Conservation (phyloP, 768 basidiomycete species). For the Phylloporus sp. region DNA sequence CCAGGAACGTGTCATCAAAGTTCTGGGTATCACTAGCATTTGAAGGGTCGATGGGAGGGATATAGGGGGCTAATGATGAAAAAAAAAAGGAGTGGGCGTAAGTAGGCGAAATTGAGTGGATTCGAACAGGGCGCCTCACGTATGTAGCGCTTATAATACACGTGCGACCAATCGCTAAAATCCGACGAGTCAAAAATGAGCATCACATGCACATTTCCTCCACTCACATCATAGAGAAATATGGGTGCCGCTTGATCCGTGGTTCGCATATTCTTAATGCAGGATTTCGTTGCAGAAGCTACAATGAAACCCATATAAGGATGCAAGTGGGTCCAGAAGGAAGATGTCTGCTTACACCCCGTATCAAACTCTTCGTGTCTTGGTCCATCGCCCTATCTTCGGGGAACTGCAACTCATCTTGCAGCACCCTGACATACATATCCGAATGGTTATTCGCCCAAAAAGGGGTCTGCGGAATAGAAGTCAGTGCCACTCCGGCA, state of each 20-base stretch:
- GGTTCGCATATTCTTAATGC: slow-evolving; percentile 88
- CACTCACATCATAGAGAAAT: slow-evolving; percentile 89
- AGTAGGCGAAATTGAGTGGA: slow-evolving; percentile 4
- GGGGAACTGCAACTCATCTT: slow-evolving; percentile 86
- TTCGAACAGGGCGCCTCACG: slow-evolving; percentile 45
- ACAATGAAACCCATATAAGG: slow-evolving; percentile 12
- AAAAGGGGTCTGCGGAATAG: slow-evolving; percentile 67
- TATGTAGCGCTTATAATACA: slow-evolving; percentile 92
- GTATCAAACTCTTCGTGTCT: slow-evolving; percentile 91
- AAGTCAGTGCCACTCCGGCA: slow-evolving; percentile 15
- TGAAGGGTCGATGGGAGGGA: slow-evolving; percentile 83
- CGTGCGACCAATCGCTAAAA: slow-evolving; percentile 85
- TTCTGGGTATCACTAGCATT: slow-evolving; percentile 96
- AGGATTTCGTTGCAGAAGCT: slow-evolving; percentile 93
- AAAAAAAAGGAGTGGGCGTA: slow-evolving; percentile 12
- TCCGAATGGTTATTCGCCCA: slow-evolving; percentile 91
- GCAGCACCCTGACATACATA: slow-evolving; percentile 90
- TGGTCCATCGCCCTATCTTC: slow-evolving; percentile 90
- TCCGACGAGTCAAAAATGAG: slow-evolving; percentile 9
- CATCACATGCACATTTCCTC: slow-evolving; percentile 1
- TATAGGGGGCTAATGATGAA: slow-evolving; percentile 69
- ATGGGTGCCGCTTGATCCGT: slow-evolving; percentile 88
- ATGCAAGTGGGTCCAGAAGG: neutral
- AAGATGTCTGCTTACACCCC: slow-evolving; percentile 62
- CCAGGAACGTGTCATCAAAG: slow-evolving; percentile 95